These are phyloP conservation scores for Trichoderma gamsii DNA, from an alignment of 495 filamentous ascomycete genomes.

Conservation along the genomic window DNA sequence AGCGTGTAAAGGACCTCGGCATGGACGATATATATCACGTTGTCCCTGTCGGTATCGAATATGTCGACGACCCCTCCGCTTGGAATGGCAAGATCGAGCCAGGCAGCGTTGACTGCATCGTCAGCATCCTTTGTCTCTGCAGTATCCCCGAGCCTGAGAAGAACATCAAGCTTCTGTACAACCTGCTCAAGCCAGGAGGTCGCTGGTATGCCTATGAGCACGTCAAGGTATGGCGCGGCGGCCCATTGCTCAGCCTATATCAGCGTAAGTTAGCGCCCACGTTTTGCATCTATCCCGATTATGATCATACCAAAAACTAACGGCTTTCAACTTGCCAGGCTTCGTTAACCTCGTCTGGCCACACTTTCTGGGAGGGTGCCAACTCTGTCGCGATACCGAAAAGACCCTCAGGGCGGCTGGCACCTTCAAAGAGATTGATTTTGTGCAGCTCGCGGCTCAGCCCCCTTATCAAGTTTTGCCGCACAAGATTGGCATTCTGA, in stretches of 20 bases:
- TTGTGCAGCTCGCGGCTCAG: slow-evolving; percentile 39
- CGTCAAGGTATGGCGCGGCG: slow-evolving; percentile 45
- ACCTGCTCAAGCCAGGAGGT: slow-evolving; percentile 59
- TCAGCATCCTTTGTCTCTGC: slow-evolving; percentile 66
- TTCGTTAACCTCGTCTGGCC: slow-evolving; percentile 47
- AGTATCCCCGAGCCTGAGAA: slow-evolving; percentile 57
- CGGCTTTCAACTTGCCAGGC: slow-evolving; percentile 21
- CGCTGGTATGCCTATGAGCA: slow-evolving; percentile 67
- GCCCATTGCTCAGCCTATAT: slow-evolving; percentile 42
- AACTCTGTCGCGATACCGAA: slow-evolving; percentile 51
- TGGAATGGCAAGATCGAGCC: slow-evolving; percentile 39
- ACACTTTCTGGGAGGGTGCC: slow-evolving; percentile 53
- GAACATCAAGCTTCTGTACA: slow-evolving; percentile 54
- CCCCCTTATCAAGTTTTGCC: slow-evolving; percentile 46
- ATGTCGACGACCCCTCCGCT: slow-evolving; percentile 37
- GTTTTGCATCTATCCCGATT: not conserved
- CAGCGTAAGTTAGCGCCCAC: slow-evolving; percentile 37
- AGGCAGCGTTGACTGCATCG: slow-evolving; percentile 60
- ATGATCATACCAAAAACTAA: not conserved
- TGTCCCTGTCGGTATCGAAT: slow-evolving; percentile 55
- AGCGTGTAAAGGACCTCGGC: slow-evolving; percentile 40
- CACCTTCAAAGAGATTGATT: slow-evolving; percentile 50
- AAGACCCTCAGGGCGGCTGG: slow-evolving; percentile 46
- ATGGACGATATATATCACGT: slow-evolving; percentile 59
- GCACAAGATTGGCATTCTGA: slow-evolving; percentile 50